Base-by-base conservation (phyloP, 495 filamentous ascomycete species). In the Usnea hakonensis region DNA sequence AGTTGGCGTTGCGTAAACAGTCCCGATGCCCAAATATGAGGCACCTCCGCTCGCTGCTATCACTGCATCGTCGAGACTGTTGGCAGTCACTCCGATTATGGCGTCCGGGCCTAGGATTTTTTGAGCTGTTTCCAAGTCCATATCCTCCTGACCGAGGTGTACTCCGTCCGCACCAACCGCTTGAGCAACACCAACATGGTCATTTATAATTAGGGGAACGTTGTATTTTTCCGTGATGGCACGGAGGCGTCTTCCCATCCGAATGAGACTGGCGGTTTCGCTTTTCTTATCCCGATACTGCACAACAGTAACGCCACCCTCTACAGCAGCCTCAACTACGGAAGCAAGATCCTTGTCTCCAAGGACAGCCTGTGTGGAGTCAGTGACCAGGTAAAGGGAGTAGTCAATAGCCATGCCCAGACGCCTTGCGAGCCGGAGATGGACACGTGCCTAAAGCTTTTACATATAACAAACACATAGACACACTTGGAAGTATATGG, bases 101-200 rank as follows among this genome's bases (percentile, higher is more conserved):
- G 84, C 84, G 64, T 87, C 77, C 5, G 85, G 75, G 2, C 91
- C 91, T 1, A 97, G 81, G 13, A 96, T 73, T 59, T 75, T 77
- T 60, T 87, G 86, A 5, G 91, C 92, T 8, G 81, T 78, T 23
- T 75, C 68, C 46, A 92, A 72, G 60, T 84, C 89, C 78, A 96
- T 86, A 74, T 98, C 93, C 81, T 96, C 90, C 74, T 96, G 93
- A 36, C 94, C 93, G 44, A 98, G 80, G 73, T 98, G 93, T 17
- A 96, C 89, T 50, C 94, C 94, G 71, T 96, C 93, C 43, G 87
- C 91, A 8, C 85, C 88, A 48, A 89, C 82, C 19, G 90, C 94
- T 33, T 94, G 78, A 28, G 91, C 91, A 21, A 98, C 89, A 76
- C 95, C 92, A 7, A 96, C 81, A n/a, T 91, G 87, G 73, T 98